Base-by-base conservation (phyloP, 2,329 filamentous ascomycete genomes). In the Cercospora janseana region DNA sequence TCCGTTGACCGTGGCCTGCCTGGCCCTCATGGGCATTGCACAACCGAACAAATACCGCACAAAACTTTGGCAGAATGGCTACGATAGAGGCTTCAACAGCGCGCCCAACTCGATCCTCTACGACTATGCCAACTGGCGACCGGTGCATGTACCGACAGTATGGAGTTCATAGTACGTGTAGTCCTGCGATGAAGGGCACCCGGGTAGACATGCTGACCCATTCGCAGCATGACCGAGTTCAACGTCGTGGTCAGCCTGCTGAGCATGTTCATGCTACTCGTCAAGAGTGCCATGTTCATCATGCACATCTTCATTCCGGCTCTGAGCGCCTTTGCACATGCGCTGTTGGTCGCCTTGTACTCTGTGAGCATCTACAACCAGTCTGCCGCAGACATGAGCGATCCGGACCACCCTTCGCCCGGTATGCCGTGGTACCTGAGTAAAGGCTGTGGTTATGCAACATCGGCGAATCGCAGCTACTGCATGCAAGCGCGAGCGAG, bases 231-330 rank as follows among this genome's bases (percentile, higher is more conserved):
- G 55, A 89, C 87, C 40, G 76, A 85, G 60, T 88, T 80, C 72
- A 89, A 91, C 63, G 81, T 90, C 59, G 84, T 85, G 64, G 85
- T 90, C 59, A 85, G 86, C 28, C 79, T 92, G 58, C 74, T 89
- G 46, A 83, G 82, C 51, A 84, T 87, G 67, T 92, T 92, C 73
- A 76, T 89, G 66, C 78, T 88, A 55, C 77, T 91, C 35, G 74
- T 78, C 67, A 90, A 89, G 73, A 75, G 80, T 56, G 80, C 86
- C 54, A 76, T 80, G 62, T 83, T 80, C 70, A 81, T 88, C 62
- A 81, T 90, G 77, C 81, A 85, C 66, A 72, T 84, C 62, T 88
- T 82, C 76, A 81, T 77, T 58, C 87, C 87, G 4, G 65, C 87
- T 52, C 52, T 90, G 49, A 81, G 80, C 52, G 66, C 81, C 18